These are phyloP conservation scores for Nothopassalora personata DNA, from an alignment of 2,329 filamentous ascomycete species.

Conservation along the genomic window DNA sequence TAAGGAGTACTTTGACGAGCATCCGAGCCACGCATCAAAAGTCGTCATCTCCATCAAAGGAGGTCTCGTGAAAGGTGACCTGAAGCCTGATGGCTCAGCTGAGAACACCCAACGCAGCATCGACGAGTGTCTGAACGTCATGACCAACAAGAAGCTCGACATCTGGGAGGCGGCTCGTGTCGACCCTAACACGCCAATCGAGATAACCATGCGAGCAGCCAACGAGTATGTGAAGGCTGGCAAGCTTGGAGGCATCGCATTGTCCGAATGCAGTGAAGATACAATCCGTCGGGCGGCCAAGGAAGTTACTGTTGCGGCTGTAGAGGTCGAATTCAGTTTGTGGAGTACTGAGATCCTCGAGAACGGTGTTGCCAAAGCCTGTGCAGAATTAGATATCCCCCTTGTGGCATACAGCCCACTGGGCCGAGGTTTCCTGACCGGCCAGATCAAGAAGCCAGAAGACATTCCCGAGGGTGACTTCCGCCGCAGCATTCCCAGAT, in stretches of 20 bases:
- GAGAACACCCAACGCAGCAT: conserved; percentile 41
- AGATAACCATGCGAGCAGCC: conserved; percentile 41
- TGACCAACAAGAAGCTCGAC: conserved; percentile 47
- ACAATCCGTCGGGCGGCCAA: conserved; percentile 46
- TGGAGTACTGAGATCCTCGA: conserved; percentile 53
- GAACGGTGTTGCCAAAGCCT: conserved; percentile 54
- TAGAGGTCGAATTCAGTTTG: conserved; percentile 58
- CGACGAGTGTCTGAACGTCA: conserved; percentile 41
- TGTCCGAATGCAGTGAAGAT: conserved; percentile 43
- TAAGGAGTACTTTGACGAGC: conserved; percentile 47
- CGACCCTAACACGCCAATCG: conserved; percentile 41
- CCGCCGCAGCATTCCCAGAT: conserved; percentile 49
- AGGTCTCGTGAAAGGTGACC: conserved; percentile 33
- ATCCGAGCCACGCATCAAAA: conserved; percentile 47
- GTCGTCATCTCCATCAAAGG: conserved; percentile 51
- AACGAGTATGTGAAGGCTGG: conserved; percentile 35
- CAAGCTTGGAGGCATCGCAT: conserved; percentile 43
- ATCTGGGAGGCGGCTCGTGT: conserved; percentile 46
- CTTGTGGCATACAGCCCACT: conserved; percentile 69
- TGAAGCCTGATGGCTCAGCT: conserved; percentile 37
- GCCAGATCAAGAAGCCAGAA: conserved; percentile 45
- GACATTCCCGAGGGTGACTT: conserved; percentile 54
- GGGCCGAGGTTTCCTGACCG: conserved; percentile 56
- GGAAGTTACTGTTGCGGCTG: conserved; percentile 52
- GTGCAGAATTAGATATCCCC: conserved; percentile 60